Evolutionary conservation across 306 rosid species (phyloP).

Genomic region (Cicer bijugum): DNA sequence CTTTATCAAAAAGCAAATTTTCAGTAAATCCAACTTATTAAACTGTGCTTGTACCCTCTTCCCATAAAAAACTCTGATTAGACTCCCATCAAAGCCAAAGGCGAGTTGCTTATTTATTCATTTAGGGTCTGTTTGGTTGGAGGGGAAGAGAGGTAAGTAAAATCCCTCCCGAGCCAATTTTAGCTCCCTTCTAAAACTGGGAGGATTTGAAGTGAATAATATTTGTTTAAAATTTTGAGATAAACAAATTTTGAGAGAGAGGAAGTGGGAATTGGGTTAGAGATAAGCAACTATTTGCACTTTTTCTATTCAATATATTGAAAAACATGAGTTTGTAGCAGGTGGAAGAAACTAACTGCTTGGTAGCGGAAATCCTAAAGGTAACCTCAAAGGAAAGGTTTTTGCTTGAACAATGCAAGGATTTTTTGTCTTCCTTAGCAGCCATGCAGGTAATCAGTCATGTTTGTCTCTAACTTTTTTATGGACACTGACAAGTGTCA

Average conservation of each 20-base stretch:
- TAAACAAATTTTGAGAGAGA: too few relatives aligned
- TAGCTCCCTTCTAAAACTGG: too few relatives aligned
- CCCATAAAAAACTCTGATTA: slow-evolving; percentile 1
- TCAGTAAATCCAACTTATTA: neutral
- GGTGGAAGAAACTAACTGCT: slow-evolving; percentile 82
- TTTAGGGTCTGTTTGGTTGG: neutral
- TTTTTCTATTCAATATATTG: slow-evolving; percentile 30
- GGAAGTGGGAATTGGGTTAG: neutral
- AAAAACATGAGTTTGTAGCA: slow-evolving; percentile 47
- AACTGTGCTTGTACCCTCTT: neutral
- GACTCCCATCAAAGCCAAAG: neutral
- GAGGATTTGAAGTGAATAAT: too few relatives aligned
- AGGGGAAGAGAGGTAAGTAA: too few relatives aligned
- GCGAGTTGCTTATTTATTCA: slow-evolving; percentile 11
- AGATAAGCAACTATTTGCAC: slow-evolving; percentile 34
- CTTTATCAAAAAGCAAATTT: slow-evolving; percentile 11
- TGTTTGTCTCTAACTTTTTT: neutral
- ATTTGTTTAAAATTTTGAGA: too few relatives aligned
- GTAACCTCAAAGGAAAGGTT: slow-evolving; percentile 75
- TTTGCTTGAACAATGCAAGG: slow-evolving; percentile 83
- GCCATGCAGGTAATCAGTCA: slow-evolving; percentile 71
- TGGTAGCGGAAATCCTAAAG: slow-evolving; percentile 80
- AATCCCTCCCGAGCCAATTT: too few relatives aligned
- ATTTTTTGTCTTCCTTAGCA: slow-evolving; percentile 71
- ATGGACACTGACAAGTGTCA: too few relatives aligned